Base-by-base conservation (phyloP, 495 filamentous ascomycete species). In the Tuber borchii region DNA sequence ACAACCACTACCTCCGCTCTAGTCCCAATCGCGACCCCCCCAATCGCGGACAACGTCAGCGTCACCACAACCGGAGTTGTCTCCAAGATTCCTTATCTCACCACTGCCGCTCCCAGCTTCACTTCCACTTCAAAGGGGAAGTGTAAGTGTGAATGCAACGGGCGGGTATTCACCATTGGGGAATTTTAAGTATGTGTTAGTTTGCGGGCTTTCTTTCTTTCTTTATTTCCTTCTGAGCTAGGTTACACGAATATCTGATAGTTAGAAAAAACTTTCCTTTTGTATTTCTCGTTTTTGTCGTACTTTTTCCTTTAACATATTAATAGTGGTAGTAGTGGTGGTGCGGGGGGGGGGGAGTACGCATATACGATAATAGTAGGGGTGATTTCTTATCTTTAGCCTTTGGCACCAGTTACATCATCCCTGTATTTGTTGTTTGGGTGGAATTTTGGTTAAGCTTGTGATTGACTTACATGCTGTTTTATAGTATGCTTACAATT, bases 131-230 rank as follows among this genome's bases (percentile, higher is more conserved):
- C 56, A 4, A 65, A 65, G 26, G 56, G 31, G 26, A 65, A 34
- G 56, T 65, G 56, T 8, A 65, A 8, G 26, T 65, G 56, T 65
- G 56, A 65, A 65, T 65, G 56, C 26, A 65, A 65, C 56, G 56
- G 56, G 56, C 56, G 31, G 56, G 56, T 65, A 65, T 65, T 65
- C 26, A 65, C 3, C 12, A 17, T 65, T 65, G 31, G 31, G 12
- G 56, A 65, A 65, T 65, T 34, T 34, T 65, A 65, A 61, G 26
- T 7, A 2, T 34, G 17, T 31, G n/a, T 26, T 65, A 34, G 12
- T 8, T 34, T 65, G 26, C 14, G 1, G 26, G 26, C 9, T 3
- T 16, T 61, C n/a, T 61, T 61, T 61, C n/a, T 40, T 37, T 37
- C 9, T 2, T 5, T 61, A 10, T 61, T 61, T 61, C n/a, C 5